Percentiles rank a stretch among this genome's conserved stretches.
Conservation (phyloP, 2,329 filamentous ascomycete species). For the Emydomyces testavorans region DNA sequence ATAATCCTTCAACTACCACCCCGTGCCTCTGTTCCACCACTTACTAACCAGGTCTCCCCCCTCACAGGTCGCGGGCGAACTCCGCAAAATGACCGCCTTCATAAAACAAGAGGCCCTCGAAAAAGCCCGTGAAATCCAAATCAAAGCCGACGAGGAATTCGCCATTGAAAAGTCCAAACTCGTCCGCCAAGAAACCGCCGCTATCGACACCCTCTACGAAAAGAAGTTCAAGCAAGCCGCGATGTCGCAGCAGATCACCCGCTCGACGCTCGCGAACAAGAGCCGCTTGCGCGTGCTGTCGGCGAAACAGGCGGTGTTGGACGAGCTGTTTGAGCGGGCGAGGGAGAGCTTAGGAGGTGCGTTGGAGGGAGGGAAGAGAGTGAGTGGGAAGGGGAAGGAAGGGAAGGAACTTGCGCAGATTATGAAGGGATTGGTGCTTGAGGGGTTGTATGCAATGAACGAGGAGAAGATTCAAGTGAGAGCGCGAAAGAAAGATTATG, state of each 20-base stretch:
- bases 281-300: slow-evolving; percentile 78
- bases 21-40: not conserved
- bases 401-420: slow-evolving; percentile 56
- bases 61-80: slow-evolving; percentile 79
- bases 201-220: slow-evolving; percentile 87
- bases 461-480: slow-evolving; percentile 67
- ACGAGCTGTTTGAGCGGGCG: slow-evolving; percentile 75
- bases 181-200: slow-evolving; percentile 82
- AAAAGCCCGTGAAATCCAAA: slow-evolving; percentile 91
- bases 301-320: slow-evolving; percentile 80
- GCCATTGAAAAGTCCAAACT: slow-evolving; percentile 98
- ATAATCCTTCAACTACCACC: not conserved
- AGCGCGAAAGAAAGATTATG: slow-evolving; percentile 68
- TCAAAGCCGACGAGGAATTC: slow-evolving; percentile 98
- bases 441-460: slow-evolving; percentile 78
- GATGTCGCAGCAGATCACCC: slow-evolving; percentile 98
- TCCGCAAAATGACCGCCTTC: slow-evolving; percentile 99
- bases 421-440: slow-evolving; percentile 70
- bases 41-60: slow-evolving; percentile 4
- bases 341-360: slow-evolving; percentile 36
- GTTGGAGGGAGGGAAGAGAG: slow-evolving; percentile 41
- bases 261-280: slow-evolving; percentile 93
- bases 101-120: slow-evolving; percentile 97
- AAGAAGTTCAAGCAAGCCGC: slow-evolving; percentile 99
- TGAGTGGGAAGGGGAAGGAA: slow-evolving; percentile 19